Evolutionary conservation across 768 basidiomycete species (phyloP), one percentile per base, ranked within the genome.

Genomic region (Xerocomus brunneocitrinus): DNA sequence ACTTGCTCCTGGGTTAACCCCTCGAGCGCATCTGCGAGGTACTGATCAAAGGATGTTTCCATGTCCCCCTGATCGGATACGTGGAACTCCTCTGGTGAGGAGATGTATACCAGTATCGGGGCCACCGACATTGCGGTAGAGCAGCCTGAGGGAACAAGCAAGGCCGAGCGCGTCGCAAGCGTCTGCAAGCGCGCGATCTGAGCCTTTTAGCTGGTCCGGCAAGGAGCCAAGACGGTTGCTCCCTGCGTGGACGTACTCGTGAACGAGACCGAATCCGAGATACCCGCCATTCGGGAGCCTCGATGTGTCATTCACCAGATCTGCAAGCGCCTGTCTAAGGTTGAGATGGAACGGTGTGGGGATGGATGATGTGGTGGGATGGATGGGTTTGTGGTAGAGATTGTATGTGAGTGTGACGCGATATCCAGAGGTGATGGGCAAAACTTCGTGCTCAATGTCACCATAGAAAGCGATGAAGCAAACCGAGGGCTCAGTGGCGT

Each of bases 361-460:
- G 9, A 56, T 38, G n/a, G 34, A 44, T 1, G 32, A 32, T 12
- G 38, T 39, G 8, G n/a, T 22, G 9, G 38, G n/a, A 19, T 10
- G 38, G 10, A 22, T 39, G 9, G 38, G 38, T 19, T 19, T 39
- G 10, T 39, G 38, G 19, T 39, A 39, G 8, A 77, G 68, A 55
- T 74, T 76, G 62, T 72, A 75, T 2, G 77, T 74, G 46, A 79
- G 38, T 5, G 73, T 77, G 34, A 79, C 67, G 1, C 79, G 71
- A 38, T 72, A 63, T 3, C 79, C 78, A 0, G 70, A 67, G 7
- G 38, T 65, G 49, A 80, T 73, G 0, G 65, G 68, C 13, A 66
- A 39, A 30, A 79, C 74, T 47, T 79, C 72, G 55, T 78, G 76
- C 49, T 77, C 72, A 55, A 78, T 63, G 45, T 78, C 77, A 28